These are phyloP conservation scores for Porodaedalea pini DNA, from an alignment of 1,284 basidiomycete species.

Conservation along the genomic window DNA sequence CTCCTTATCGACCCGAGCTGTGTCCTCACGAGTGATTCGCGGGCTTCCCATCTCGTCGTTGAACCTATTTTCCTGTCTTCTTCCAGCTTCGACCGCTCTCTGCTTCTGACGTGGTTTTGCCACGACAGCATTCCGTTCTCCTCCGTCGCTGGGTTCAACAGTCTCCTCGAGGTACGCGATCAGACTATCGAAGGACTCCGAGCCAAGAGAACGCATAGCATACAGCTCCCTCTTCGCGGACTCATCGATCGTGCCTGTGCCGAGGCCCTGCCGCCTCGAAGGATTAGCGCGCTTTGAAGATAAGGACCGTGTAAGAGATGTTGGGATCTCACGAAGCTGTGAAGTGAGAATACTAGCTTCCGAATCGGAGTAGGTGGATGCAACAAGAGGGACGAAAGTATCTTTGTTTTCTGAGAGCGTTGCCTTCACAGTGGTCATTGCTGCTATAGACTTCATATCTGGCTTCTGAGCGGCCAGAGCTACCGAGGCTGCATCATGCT, in stretches of 20 bases:
- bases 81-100: not conserved
- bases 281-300: not conserved
- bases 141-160: not conserved
- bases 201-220: constrained; percentile 13
- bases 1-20: not conserved
- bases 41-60: not conserved
- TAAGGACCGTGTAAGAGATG: not conserved
- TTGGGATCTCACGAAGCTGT: not conserved
- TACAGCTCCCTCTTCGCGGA: constrained; percentile 9
- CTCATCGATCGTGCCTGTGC: constrained; percentile 1
- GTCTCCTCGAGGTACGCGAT: constrained; percentile 16
- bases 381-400: too few relatives aligned
- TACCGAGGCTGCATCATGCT: too few relatives aligned
- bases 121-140: not conserved
- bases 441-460: too few relatives aligned
- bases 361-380: too few relatives aligned
- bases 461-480: too few relatives aligned
- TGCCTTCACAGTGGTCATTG: too few relatives aligned
- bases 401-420: too few relatives aligned
- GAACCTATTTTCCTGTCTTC: not conserved
- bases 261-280: constrained; percentile 9
- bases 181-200: constrained; percentile 12
- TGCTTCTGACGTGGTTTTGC: not conserved
- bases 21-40: not conserved
- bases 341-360: too few relatives aligned